Evolutionary conservation across 176 grass and related monocot genomes (phyloP), one percentile per base, ranked within the genome.

Genomic region (Alopecurus myosuroides): DNA sequence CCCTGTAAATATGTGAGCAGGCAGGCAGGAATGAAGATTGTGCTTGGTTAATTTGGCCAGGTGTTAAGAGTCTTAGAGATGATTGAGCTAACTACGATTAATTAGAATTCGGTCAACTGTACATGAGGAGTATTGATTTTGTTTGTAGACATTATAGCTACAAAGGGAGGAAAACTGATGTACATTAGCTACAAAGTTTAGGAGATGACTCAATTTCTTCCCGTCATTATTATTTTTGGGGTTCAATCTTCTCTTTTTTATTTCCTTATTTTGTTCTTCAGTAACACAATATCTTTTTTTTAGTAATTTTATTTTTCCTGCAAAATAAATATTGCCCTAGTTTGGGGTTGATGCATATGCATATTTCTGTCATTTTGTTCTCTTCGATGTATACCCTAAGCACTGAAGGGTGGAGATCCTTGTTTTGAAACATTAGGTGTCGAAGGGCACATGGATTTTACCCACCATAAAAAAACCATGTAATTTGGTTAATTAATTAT

Each of bases 1-100:
- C 28, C 70, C 42, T 87, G 78, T 87, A 87, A 82, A 82, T 82
- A 66, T 19, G 26, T n/a, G 20, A n/a, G 18, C 20, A 20, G 50
- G 50, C 19, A 22, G 50, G 50, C 19, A 55, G 20, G 9, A 55
- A n/a, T n/a, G 20, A 55, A 55, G 52, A 7, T 22, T 55, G 7
- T 55, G 20, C 8, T 55, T 55, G 52, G 52, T 55, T 70, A 55
- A n/a, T 55, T 19, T 6, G 48, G 17, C 7, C 17, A 62, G 28
- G 40, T 26, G 68, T 44, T 15, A n/a, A n/a, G n/a, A n/a, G n/a
- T n/a, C n/a, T n/a, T n/a, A 42, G 22, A 70, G 67, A 23, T 71
- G 39, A 17, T 44, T 44, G 42, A 44, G 64, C 34, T 44, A 20
- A 34, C 35, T 11, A 23, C 7, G 4, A 3, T 1, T 70, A 70